Percentiles rank a stretch among this genome's conserved stretches.
These are phyloP conservation scores for Allium fistulosum DNA, from an alignment of 106 monocot species.

Conservation along the genomic window DNA sequence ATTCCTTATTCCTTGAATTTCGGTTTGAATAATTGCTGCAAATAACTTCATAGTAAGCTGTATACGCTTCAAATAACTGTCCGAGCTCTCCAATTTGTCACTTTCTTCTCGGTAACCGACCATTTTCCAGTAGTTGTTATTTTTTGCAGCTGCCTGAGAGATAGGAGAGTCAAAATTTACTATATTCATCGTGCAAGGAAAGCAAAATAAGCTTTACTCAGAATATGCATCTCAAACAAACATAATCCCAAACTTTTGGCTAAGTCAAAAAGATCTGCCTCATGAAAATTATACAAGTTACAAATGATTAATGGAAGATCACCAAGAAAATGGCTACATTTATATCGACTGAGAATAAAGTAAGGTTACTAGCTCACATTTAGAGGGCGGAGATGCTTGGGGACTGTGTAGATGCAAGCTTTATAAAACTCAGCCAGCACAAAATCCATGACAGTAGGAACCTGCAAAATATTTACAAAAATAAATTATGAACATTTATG, in stretches of 20 bases:
- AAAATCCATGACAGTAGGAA: conserved; percentile 67
- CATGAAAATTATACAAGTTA: too few species aligned
- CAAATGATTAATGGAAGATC: too few species aligned
- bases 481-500: not conserved
- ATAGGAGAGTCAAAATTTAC: not conserved
- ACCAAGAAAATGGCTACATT: too few species aligned
- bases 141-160: conserved; percentile 24
- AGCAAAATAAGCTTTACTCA: not conserved
- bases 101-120: conserved; percentile 76
- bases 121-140: conserved; percentile 61
- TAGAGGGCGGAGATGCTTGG: conserved; percentile 70
- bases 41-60: conserved; percentile 70
- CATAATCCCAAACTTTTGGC: too few species aligned
- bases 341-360: too few species aligned
- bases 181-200: not conserved
- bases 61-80: conserved; percentile 46
- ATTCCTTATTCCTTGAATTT: conserved; percentile 44
- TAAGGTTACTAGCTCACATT: conserved; percentile 36
- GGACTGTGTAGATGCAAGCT: conserved; percentile 88
- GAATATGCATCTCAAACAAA: too few species aligned
- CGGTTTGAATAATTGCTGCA: conserved; percentile 81
- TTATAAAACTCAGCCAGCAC: conserved; percentile 83
- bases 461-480: conserved; percentile 19
- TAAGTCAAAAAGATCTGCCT: too few species aligned
- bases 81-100: conserved; percentile 55